Evolutionary conservation across 1,284 basidiomycete genomes (phyloP).

Genomic region (Ceratorhiza oryzae-sativae): DNA sequence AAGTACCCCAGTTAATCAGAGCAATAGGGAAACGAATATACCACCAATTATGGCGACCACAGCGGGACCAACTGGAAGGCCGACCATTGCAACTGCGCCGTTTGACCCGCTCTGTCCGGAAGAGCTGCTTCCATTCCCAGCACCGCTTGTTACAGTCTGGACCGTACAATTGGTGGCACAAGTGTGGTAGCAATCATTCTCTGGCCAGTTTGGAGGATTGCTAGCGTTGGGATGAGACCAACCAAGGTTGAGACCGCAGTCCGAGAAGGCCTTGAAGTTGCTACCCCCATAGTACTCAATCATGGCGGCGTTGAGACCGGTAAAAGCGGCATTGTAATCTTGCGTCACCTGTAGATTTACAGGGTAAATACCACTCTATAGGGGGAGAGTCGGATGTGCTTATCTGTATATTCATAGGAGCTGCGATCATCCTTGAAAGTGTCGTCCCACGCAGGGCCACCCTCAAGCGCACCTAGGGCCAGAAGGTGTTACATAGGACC

Average conservation of each 20-base stretch:
- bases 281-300: slow-evolving; percentile 31
- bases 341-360: slow-evolving; percentile 40
- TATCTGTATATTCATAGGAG: slow-evolving; percentile 41
- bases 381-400: not conserved
- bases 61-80: slow-evolving; percentile 6
- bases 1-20: slow-evolving; percentile 10
- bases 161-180: slow-evolving; percentile 23
- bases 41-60: not conserved
- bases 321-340: slow-evolving; percentile 43
- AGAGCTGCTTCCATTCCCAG: not conserved
- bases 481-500: not conserved
- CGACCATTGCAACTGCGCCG: not conserved
- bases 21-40: slow-evolving; percentile 10
- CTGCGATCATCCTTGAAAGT: slow-evolving; percentile 40
- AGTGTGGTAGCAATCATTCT: slow-evolving; percentile 42
- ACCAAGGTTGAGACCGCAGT: slow-evolving; percentile 42
- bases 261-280: slow-evolving; percentile 41
- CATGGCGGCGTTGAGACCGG: slow-evolving; percentile 42
- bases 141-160: slow-evolving; percentile 12
- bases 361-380: slow-evolving; percentile 1
- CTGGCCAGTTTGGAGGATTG: slow-evolving; percentile 41
- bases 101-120: not conserved
- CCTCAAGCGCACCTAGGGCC: slow-evolving; percentile 37
- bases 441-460: slow-evolving; percentile 42
- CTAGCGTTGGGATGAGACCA: slow-evolving; percentile 41